Percentiles rank a stretch among this genome's conserved stretches.
These are phyloP conservation scores for Kwoniella shandongensis DNA, from an alignment of 768 basidiomycete genomes.

Conservation along the genomic window DNA sequence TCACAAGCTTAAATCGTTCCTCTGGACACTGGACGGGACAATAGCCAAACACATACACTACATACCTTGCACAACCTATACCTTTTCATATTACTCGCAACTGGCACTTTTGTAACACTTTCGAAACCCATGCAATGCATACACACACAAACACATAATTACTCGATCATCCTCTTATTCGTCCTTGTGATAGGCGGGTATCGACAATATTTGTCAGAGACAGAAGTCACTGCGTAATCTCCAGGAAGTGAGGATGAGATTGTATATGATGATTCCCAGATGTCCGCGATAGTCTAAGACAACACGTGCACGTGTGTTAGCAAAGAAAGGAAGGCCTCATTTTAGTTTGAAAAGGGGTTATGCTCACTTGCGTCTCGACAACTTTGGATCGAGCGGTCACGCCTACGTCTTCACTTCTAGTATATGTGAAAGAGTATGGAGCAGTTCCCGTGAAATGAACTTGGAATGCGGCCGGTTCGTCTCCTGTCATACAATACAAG, in stretches of 20 bases:
- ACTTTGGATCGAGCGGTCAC: conserved; percentile 31
- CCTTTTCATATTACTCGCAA: not conserved
- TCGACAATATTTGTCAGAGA: conserved; percentile 84
- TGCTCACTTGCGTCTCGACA: conserved; percentile 51
- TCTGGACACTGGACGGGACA: not conserved
- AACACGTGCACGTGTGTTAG: too few species aligned
- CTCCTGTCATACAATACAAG: conserved; percentile 59
- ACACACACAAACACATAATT: too few species aligned
- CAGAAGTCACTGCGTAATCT: conserved; percentile 69
- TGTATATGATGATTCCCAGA: conserved; percentile 70
- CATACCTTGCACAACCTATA: conserved; percentile 12
- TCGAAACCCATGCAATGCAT: conserved; percentile 11
- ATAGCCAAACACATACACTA: too few species aligned
- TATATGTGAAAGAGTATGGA: conserved; percentile 77
- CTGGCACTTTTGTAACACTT: not conserved
- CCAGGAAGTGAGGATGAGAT: conserved; percentile 91
- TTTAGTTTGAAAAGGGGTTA: too few species aligned
- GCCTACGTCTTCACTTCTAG: conserved; percentile 36
- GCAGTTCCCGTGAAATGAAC: conserved; percentile 88
- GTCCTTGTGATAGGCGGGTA: conserved; percentile 64
- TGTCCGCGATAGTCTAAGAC: conserved; percentile 51
- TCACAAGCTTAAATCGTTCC: not conserved
- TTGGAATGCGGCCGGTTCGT: conserved; percentile 80
- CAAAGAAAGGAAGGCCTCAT: too few species aligned
- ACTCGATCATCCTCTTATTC: conserved; percentile 10